These are phyloP conservation scores for Colletotrichum euphorbiae DNA, from an alignment of 2,329 filamentous ascomycete genomes.

Conservation along the genomic window DNA sequence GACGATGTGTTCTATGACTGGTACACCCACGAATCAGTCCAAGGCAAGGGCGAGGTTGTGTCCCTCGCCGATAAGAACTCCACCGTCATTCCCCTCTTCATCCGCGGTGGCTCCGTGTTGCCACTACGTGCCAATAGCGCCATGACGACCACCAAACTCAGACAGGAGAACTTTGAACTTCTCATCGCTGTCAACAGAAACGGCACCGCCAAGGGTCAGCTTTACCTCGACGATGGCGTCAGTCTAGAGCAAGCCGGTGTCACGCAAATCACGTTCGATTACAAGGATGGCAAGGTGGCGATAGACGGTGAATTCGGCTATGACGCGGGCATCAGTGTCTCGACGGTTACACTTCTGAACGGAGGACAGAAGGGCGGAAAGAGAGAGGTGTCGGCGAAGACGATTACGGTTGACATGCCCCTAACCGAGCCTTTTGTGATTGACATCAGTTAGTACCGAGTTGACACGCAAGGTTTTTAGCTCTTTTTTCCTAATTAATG, in stretches of 20 bases:
- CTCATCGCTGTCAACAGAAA: constrained; percentile 73
- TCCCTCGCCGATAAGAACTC: constrained; percentile 50
- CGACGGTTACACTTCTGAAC: constrained; percentile 61
- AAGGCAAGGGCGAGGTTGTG: constrained; percentile 30
- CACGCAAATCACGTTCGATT: constrained; percentile 71
- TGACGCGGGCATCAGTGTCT: constrained; percentile 55
- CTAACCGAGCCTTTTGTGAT: constrained; percentile 40
- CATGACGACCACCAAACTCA: constrained; percentile 73
- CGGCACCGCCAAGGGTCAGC: constrained; percentile 72
- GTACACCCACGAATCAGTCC: constrained; percentile 56
- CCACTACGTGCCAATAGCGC: constrained; percentile 67
- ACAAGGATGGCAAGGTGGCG: constrained; percentile 62
- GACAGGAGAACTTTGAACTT: constrained; percentile 76
- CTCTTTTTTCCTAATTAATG: not conserved
- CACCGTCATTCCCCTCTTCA: constrained; percentile 73
- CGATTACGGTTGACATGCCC: constrained; percentile 42
- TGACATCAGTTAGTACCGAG: constrained; percentile 13
- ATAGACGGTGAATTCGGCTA: constrained; percentile 67
- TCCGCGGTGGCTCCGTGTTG: constrained; percentile 74
- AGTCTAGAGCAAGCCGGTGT: constrained; percentile 68
- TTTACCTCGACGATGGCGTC: constrained; percentile 84
- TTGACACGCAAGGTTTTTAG: not conserved
- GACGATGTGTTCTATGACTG: constrained; percentile 64
- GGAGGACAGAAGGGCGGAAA: constrained; percentile 21
- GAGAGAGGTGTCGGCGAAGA: constrained; percentile 34